A percentile compares a stretch with the other conserved stretches of the same genome.
These are phyloP conservation scores for Candida gorgasii DNA, from an alignment of 805 yeast genomes.

Conservation along the genomic window DNA sequence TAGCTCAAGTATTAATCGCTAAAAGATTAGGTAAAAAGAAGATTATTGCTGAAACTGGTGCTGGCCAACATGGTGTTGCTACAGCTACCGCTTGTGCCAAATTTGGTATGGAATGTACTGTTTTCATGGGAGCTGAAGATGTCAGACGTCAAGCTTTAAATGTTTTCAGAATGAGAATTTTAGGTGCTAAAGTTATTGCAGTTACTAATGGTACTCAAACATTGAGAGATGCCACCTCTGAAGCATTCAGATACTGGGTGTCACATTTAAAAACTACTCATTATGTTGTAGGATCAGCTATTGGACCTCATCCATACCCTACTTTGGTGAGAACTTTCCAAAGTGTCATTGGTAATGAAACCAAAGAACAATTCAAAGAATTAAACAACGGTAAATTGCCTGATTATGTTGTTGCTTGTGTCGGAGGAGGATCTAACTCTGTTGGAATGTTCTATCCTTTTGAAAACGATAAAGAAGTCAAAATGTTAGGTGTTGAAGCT, in stretches of 20 bases:
- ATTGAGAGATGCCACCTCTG: conserved; percentile 95
- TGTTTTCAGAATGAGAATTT: conserved; percentile 93
- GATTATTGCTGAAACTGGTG: conserved; percentile 88
- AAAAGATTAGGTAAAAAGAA: conserved; percentile 74
- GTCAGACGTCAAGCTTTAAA: conserved; percentile 97
- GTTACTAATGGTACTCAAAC: conserved; percentile 95
- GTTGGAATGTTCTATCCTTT: conserved; percentile 96
- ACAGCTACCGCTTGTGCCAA: conserved; percentile 92
- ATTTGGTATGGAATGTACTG: conserved; percentile 90
- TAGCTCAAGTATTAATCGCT: conserved; percentile 80
- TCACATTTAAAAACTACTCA: conserved; percentile 83
- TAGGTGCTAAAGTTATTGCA: conserved; percentile 94
- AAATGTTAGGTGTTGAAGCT: conserved; percentile 93
- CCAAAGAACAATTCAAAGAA: conserved; percentile 83
- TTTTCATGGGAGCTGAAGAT: conserved; percentile 99
- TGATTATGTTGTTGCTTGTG: conserved; percentile 95
- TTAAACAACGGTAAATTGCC: conserved; percentile 83
- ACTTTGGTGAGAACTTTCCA: conserved; percentile 98
- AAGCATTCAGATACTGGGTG: conserved; percentile 96
- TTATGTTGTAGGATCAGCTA: conserved; percentile 96
- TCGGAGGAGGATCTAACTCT: conserved; percentile 98
- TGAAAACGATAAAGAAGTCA: conserved; percentile 75
- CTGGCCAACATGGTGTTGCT: conserved; percentile 93
- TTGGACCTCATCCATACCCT: conserved; percentile 99
- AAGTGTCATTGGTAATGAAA: conserved; percentile 92